Evolutionary conservation across 2,329 filamentous ascomycete species (phyloP), one percentile per base, ranked within the genome.

Genomic region (Penicillium concentricum): DNA sequence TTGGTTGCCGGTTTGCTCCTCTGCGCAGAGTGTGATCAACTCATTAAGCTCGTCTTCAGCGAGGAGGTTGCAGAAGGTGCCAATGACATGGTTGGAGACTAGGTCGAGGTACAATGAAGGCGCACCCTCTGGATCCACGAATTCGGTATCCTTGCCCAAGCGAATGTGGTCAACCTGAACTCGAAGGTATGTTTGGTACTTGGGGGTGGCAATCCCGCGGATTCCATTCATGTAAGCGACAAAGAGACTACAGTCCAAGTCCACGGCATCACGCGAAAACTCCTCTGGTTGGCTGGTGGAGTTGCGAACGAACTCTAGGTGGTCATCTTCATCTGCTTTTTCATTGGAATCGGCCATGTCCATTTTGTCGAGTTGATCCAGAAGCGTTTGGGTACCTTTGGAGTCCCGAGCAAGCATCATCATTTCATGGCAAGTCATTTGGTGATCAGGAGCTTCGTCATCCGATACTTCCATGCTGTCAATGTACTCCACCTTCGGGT

Each of bases 161-260:
- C 66, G 68, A 52, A 75, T 70, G 42, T 73, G 71, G 46, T 70
- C 67, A 4, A 69, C 71, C 56, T 68, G 72, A 20, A 64, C 62
- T 44, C 67, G 69, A 38, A 77, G 65, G 37, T 69, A 69, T 2
- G 62, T 52, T 51, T 68, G 70, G 57, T 76, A 76, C 43, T 68
- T 64, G n/a, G 63, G 59, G 28, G 70, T 65, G 16, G 67, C 58
- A 35, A 74, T 69, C 2, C 70, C 74, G 34, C 72, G 71, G n/a
- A 78, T 72, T 16, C 74, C 75, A 47, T 77, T 77, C 62, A 78
- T 73, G 60, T 75, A 76, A 12, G 74, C 75, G 24, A 70, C 61
- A 50, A 78, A 76, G 6, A 76, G 63, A 28, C 68, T 66, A 41
- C 71, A 72, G 54, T 78, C 75, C 22, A 76, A 59, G 26, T 76